These are phyloP conservation scores for Neopestalotiopsis clavispora DNA, from an alignment of 2,329 filamentous ascomycete species.

Conservation along the genomic window DNA sequence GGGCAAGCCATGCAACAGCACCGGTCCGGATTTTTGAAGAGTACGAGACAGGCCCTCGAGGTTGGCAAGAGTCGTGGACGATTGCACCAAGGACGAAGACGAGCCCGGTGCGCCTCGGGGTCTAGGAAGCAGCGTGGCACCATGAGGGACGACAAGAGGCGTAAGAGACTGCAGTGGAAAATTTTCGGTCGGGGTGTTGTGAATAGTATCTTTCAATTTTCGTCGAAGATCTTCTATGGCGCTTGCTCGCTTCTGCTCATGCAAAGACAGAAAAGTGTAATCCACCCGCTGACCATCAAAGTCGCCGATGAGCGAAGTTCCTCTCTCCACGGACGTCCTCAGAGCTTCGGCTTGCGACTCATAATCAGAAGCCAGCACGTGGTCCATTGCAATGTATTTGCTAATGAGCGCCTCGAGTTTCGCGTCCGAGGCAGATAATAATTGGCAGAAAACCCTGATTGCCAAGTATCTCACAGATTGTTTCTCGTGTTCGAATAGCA, in stretches of 20 bases:
- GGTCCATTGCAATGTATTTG: constrained; percentile 62
- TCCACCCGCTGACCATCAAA: constrained; percentile 81
- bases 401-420: constrained; percentile 75
- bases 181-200: constrained; percentile 23
- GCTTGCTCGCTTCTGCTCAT: constrained; percentile 60
- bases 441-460: constrained; percentile 78
- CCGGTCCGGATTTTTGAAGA: constrained; percentile 70
- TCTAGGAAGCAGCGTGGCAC: constrained; percentile 69
- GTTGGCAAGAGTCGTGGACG: constrained; percentile 75
- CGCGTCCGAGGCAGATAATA: constrained; percentile 79
- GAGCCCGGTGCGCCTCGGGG: constrained; percentile 54
- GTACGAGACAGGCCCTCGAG: constrained; percentile 70
- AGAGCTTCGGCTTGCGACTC: background rate
- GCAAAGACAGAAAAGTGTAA: constrained; percentile 72
- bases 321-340: constrained; percentile 3
- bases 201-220: constrained; percentile 36
- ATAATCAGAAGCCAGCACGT: constrained; percentile 33
- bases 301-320: constrained; percentile 56
- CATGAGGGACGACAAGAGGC: constrained; percentile 67
- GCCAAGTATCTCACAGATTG: constrained; percentile 77
- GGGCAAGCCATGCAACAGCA: constrained; percentile 81
- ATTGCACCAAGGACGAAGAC: constrained; percentile 66
- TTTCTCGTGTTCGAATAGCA: constrained; percentile 66
- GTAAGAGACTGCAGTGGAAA: constrained; percentile 55
- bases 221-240: constrained; percentile 48